phyloP scores from a whole-genome alignment of 306 rosid genomes.

The Fragaria nilgerrensis region DNA sequence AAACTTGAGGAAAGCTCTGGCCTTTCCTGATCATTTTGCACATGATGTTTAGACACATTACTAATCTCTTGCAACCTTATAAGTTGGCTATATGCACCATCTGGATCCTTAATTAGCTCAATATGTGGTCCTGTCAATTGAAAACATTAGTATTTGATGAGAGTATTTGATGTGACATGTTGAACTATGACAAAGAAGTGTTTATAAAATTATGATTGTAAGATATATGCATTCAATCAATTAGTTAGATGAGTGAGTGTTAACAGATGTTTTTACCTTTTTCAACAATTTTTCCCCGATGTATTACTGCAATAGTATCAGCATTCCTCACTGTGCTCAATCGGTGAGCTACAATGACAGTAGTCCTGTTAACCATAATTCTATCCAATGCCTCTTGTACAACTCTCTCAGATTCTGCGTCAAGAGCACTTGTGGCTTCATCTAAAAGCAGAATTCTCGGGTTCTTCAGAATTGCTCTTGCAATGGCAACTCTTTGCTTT shows the following conservation, averaged over 20 bases:
- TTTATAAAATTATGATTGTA: not conserved
- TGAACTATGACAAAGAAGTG: not conserved
- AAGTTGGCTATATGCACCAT: constrained; percentile 72
- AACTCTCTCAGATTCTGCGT: constrained; percentile 51
- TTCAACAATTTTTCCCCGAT: constrained; percentile 48
- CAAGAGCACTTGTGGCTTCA: constrained; percentile 62
- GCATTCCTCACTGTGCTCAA: constrained; percentile 49
- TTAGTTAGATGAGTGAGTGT: not conserved
- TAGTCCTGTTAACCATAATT: constrained; percentile 45
- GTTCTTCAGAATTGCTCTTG: constrained; percentile 52
- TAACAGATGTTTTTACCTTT: constrained; percentile 22
- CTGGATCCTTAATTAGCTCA: constrained; percentile 52
- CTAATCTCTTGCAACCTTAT: constrained; percentile 51
- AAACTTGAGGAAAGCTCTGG: constrained; percentile 3
- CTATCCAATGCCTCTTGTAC: constrained; percentile 55
- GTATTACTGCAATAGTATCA: constrained; percentile 47
- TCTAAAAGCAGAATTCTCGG: constrained; percentile 50
- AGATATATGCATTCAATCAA: not conserved
- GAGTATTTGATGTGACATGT: not conserved
- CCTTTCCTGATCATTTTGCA: constrained; percentile 23
- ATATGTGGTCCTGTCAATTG: constrained; percentile 53
- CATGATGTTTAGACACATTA: constrained; percentile 33
- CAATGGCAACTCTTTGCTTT: constrained; percentile 58
- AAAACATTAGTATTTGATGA: not conserved
- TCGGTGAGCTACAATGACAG: constrained; percentile 51